Conservation (phyloP, 2,329 filamentous ascomycete genomes). For the Cytospora piceae region DNA sequence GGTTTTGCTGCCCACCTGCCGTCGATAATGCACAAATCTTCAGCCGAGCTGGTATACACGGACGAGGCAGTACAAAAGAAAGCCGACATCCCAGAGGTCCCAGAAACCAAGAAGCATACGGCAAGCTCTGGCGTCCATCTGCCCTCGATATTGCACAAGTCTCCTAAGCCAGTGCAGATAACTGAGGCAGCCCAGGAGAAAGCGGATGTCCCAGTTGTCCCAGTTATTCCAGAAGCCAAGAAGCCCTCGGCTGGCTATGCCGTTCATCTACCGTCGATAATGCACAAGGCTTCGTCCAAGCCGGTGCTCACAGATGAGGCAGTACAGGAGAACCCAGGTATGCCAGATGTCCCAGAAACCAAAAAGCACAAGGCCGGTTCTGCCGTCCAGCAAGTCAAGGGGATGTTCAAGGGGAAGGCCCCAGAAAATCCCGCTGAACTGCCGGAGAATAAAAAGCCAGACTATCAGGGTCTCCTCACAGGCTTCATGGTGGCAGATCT, state of each 20-base stretch:
- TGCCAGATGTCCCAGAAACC: not conserved
- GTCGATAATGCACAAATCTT: too few relatives aligned
- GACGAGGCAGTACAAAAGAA: too few relatives aligned
- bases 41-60: too few relatives aligned
- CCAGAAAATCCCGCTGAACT: not conserved
- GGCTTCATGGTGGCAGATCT: conserved; percentile 2
- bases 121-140: not conserved
- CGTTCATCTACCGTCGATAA: not conserved
- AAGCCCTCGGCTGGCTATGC: not conserved
- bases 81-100: too few relatives aligned
- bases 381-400: not conserved
- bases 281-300: not conserved
- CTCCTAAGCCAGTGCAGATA: too few relatives aligned
- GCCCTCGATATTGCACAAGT: too few relatives aligned
- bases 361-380: conserved; percentile 13
- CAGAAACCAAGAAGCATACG: too few relatives aligned
- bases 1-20: too few relatives aligned
- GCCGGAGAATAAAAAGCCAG: not conserved
- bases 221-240: not conserved
- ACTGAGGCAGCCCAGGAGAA: too few relatives aligned
- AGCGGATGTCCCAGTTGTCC: too few relatives aligned
- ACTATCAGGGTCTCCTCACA: not conserved
- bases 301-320: not conserved
- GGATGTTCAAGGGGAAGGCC: not conserved
- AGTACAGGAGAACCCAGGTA: not conserved